A percentile compares a stretch with the other conserved stretches of the same genome.
Evolutionary conservation across 2,329 filamentous ascomycete species (phyloP).

Genomic region (Colletotrichum cereale): DNA sequence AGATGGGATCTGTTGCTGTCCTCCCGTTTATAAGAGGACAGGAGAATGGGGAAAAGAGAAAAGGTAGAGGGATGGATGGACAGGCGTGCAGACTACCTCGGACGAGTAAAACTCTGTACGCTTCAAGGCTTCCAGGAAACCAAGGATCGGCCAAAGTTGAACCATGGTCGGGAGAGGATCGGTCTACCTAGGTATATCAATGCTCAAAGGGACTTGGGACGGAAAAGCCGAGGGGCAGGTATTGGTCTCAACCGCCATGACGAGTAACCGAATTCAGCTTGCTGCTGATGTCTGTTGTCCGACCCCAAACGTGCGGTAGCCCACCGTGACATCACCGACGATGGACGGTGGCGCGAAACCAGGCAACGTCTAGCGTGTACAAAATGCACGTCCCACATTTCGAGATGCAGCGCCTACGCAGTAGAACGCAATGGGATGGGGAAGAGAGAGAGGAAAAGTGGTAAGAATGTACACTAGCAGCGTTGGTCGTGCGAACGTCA

Average conservation of each 20-base stretch:
- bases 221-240: slow-evolving; percentile 23
- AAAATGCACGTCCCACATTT: slow-evolving; percentile 33
- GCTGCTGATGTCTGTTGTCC: background rate
- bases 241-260: background rate
- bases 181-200: background rate
- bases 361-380: slow-evolving; percentile 35
- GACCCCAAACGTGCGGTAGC: slow-evolving; percentile 22
- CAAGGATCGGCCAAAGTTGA: background rate
- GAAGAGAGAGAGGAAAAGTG: background rate
- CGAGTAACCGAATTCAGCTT: background rate
- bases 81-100: background rate
- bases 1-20: background rate
- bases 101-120: background rate
- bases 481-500: slow-evolving; percentile 15
- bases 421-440: background rate
- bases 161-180: background rate
- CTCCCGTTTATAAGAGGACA: background rate
- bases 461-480: slow-evolving; percentile 3
- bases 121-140: background rate
- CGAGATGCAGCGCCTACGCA: slow-evolving; percentile 23
- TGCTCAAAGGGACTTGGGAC: slow-evolving; percentile 18
- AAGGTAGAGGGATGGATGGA: background rate
- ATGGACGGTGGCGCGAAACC: slow-evolving; percentile 30
- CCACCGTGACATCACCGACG: slow-evolving; percentile 36
- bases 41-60: background rate